Conservation (phyloP, 2,329 filamentous ascomycete species). For the Paecilomyces formosus region DNA sequence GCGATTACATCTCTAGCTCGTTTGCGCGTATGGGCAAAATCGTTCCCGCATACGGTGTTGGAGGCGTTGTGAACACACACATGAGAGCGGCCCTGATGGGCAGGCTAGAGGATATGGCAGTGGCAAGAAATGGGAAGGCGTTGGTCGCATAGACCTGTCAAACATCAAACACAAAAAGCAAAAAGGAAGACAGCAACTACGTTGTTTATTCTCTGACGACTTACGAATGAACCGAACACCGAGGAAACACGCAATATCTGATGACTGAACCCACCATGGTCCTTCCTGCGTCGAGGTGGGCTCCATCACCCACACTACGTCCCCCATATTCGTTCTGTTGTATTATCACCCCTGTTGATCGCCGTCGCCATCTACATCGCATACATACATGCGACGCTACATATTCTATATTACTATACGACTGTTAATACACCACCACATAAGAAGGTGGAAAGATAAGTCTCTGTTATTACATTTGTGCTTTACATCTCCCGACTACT, state of each 20-base stretch:
- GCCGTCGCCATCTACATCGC: background rate
- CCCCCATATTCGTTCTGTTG: background rate
- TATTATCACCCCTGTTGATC: background rate
- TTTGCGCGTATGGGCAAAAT: slow-evolving; percentile 75
- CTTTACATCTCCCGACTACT: too few relatives aligned
- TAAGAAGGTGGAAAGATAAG: background rate
- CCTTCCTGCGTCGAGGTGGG: background rate
- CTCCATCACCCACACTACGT: background rate
- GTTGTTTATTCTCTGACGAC: background rate
- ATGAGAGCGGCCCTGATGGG: slow-evolving; percentile 62
- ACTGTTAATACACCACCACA: background rate
- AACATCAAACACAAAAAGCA: background rate
- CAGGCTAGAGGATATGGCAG: slow-evolving; percentile 43
- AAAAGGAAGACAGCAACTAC: background rate
- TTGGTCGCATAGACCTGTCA: background rate
- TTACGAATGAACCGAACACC: background rate
- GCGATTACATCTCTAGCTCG: slow-evolving; percentile 69
- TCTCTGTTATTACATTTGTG: too few relatives aligned
- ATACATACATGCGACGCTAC: background rate
- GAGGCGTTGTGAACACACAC: slow-evolving; percentile 75
- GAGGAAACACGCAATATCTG: background rate
- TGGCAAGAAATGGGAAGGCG: slow-evolving; percentile 26
- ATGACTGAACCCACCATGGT: background rate
- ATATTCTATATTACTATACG: background rate
- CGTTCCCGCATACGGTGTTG: slow-evolving; percentile 80